Percentiles rank a stretch among this genome's conserved stretches.
phyloP scores from a whole-genome alignment of 2,329 filamentous ascomycete genomes.

The Triangularia setosa region DNA sequence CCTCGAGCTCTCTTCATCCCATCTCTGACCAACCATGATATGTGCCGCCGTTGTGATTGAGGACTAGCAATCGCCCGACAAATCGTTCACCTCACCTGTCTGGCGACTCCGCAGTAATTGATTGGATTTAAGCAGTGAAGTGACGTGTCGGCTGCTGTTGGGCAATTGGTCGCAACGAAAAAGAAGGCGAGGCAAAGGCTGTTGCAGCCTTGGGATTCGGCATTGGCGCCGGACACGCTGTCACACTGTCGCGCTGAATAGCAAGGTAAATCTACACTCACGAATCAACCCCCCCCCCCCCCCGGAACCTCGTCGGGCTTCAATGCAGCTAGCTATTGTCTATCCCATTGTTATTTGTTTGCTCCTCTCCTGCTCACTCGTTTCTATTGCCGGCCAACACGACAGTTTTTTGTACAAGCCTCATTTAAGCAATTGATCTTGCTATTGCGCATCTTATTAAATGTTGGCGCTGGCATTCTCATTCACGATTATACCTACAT shows the following conservation, averaged over 20 bases:
- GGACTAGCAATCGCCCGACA: neutral
- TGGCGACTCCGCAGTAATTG: neutral
- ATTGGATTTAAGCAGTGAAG: neutral
- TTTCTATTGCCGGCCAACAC: neutral
- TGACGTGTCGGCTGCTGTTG: slow-evolving; percentile 14
- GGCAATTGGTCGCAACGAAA: neutral
- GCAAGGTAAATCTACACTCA: slow-evolving; percentile 1
- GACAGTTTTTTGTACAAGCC: neutral
- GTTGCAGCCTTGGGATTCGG: neutral
- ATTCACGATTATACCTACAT: neutral
- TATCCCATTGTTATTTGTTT: neutral
- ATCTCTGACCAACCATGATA: slow-evolving; percentile 2
- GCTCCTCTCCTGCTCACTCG: neutral
- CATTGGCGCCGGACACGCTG: slow-evolving; percentile 15
- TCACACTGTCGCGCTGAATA: slow-evolving; percentile 3
- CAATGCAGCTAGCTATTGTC: neutral
- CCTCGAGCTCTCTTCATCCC: neutral
- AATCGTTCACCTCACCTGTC: neutral
- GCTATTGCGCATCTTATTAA: neutral
- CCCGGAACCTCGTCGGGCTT: neutral
- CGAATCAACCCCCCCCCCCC: too few relatives aligned
- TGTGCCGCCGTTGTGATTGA: neutral
- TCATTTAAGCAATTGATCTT: neutral
- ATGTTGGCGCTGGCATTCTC: neutral
- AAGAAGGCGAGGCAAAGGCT: neutral